Evolutionary conservation across 768 basidiomycete genomes (phyloP), one percentile per base, ranked within the genome.

Genomic region (Gyrodon lividus): DNA sequence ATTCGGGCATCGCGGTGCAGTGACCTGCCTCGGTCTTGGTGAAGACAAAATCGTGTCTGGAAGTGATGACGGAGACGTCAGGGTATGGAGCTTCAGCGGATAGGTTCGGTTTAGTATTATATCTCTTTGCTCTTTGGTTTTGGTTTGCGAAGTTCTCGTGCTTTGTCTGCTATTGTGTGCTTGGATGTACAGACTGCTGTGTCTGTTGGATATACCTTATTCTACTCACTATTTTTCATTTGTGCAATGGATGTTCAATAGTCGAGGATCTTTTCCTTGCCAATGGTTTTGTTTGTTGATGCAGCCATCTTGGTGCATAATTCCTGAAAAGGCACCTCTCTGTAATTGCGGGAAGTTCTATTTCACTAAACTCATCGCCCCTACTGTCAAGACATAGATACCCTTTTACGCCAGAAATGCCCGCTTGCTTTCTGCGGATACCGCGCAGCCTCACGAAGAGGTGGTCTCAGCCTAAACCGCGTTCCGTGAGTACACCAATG

Each of bases 1-100:
- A 5, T 89, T 95, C 33, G 95, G 95, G 0, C 97, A 99, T 64
- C 83, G 91, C 37, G 94, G 91, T 33, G 93, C 97, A 1, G 95
- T 98, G 46, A 96, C 91, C 28, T 93, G 90, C 65, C 70, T 98
- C 33, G 87, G 82, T 13, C 79, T 98, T 12, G 89, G 89, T 2
- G 95, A 98, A 68, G 96, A 98, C 69, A 93, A 95, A 72, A 90
- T 97, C 40, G 82, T 98, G 8, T 95, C 93, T n/a, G 94, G 95
- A 9, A 92, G 92, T 59, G 95, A 98, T 64, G 95, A 97, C 62
- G 83, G 88, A 19, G 87, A 90, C 53, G 74, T 98, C 48, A 85
- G 84, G 64, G 77, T 97, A 40, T 98, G 95, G 94, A 82, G 74
- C 63, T 87, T 86, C 47, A 72, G 75, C 55, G 75, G 74, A 57